Conservation (phyloP, 169 alveolate species). For the Theileria luwenshuni region DNA sequence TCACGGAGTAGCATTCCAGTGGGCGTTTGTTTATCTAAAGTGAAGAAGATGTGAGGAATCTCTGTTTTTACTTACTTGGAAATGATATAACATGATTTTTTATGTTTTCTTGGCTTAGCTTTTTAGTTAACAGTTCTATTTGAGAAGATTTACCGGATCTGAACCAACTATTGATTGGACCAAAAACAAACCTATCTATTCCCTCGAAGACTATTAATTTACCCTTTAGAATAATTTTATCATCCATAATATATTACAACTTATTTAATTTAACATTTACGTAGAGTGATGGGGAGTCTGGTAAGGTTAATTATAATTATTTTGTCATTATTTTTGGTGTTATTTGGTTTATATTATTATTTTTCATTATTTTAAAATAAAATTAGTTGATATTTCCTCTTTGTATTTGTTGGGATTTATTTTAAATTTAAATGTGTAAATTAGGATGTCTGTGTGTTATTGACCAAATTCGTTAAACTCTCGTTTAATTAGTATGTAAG, state of each 20-base stretch:
- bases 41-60: background rate
- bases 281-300: background rate
- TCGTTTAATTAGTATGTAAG: background rate
- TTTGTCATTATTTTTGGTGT: background rate
- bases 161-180: too few relatives aligned
- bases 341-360: constrained; percentile 1
- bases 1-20: constrained; percentile 84
- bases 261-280: background rate
- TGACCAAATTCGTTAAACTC: too few relatives aligned
- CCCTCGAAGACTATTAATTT: constrained; percentile 93
- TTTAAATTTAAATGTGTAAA: background rate
- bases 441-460: background rate
- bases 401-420: background rate
- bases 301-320: background rate
- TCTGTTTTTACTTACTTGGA: constrained; percentile 80
- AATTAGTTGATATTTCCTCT: background rate
- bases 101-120: constrained; percentile 67
- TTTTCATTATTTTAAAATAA: constrained; percentile 1
- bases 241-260: constrained; percentile 5
- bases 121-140: constrained; percentile 70
- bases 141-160: constrained; percentile 94
- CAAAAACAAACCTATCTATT: constrained; percentile 82
- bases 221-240: constrained; percentile 73
- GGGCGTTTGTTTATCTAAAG: constrained; percentile 57
- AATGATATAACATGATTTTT: constrained; percentile 70